Base-by-base conservation (phyloP, 2,329 filamentous ascomycete species). In the Nigrospora oryzae region DNA sequence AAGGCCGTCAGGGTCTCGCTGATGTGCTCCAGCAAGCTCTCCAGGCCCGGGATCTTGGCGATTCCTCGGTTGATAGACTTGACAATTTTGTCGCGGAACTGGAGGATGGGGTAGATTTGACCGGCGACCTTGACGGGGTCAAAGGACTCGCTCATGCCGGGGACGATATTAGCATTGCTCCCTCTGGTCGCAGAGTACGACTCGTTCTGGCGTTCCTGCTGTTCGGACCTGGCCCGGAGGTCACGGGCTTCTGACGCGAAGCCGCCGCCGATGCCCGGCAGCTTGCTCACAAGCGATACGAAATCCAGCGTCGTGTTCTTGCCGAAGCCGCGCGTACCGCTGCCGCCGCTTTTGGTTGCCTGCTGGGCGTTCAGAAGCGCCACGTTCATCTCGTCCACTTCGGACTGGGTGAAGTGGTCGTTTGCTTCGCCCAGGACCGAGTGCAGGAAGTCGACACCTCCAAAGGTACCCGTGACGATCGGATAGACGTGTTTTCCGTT, bases 1-100 rank as follows among this genome's bases (percentile, higher is more conserved):
- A 97, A 97, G 7, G 95, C 75, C 0, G 91, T 95, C 36, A 98
- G 73, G 2, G 86, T 91, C 68, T 98, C 93, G 45, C 86, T 88
- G 56, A 98, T 95, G 56, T 89, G 91, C 51, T 97, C 91, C 17
- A 97, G 81, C n/a, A 96, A 71, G 49, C 83, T 75, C 65, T 95
- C 89, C 4, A 98, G 74, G 1, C 91, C 91, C 0, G 93, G 93
- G 35, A 98, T 85, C 69, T 94, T 96, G 56, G 89, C 82, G 53
- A 97, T 89, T 43, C 89, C 84, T 35, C 81, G 78, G 58, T 82
- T 89, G 63, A 98, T 89, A 36, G 83, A 79, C 54, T 88, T 88
- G 42, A 96, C 90, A 44, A 98, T 89, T 58, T 85, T 93, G 70
- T 98, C 93, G 48, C 91, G 80, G 72, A 97, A 98, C 48, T 87